These are phyloP conservation scores for Acacia concinna DNA, from an alignment of 331 rosid genomes.

Conservation along the genomic window DNA sequence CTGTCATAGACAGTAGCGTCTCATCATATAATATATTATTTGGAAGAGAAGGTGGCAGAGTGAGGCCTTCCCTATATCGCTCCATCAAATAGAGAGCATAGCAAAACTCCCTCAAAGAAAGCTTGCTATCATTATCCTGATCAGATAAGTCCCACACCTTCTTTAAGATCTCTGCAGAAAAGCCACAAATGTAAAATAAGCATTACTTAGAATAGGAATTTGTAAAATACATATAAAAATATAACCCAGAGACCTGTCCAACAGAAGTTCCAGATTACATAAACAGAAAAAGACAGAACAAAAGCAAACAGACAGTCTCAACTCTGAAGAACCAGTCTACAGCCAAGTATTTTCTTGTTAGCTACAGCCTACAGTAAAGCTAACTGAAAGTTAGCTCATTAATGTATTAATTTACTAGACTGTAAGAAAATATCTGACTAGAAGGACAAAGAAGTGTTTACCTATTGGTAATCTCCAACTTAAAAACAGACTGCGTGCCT, in stretches of 20 bases:
- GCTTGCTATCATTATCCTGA: constrained; percentile 98
- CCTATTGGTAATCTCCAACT: constrained; percentile 99
- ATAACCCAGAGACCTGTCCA: constrained; percentile 9
- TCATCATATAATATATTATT: constrained; percentile 68
- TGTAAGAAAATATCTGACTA: constrained; percentile 12
- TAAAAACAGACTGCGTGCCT: constrained; percentile 88
- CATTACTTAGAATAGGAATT: constrained; percentile 24
- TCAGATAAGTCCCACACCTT: constrained; percentile 99
- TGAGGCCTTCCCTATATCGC: constrained; percentile 84
- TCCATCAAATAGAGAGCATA: constrained; percentile 95
- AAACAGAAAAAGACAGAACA: background rate
- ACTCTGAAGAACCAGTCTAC: background rate
- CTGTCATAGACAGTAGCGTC: constrained; percentile 74
- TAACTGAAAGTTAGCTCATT: constrained; percentile 16
- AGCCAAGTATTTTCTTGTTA: constrained; percentile 28
- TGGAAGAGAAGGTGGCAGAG: constrained; percentile 82
- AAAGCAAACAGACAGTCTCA: constrained; percentile 1
- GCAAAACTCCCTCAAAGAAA: constrained; percentile 92
- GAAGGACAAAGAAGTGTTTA: constrained; percentile 30
- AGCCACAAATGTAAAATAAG: constrained; percentile 37
- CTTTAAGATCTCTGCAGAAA: constrained; percentile 80
- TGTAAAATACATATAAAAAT: background rate
- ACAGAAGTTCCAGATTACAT: constrained; percentile 9
- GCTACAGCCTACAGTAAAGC: constrained; percentile 9
- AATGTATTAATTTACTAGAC: constrained; percentile 18